Percentiles rank a stretch among this genome's conserved stretches.
Conservation (phyloP, 306 rosid species). For the Vicia sativa region DNA sequence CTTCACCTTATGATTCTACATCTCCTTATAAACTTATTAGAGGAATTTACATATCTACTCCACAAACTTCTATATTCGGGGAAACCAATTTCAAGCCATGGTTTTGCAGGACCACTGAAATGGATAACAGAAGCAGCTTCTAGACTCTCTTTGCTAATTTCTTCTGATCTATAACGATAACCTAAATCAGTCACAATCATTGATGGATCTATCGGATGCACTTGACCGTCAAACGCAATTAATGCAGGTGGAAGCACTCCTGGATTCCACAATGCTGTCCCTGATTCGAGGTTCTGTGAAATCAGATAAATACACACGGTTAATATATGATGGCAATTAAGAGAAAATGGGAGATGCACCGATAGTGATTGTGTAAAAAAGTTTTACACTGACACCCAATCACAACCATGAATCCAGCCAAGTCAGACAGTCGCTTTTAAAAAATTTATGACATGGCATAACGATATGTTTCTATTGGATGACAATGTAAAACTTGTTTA, state of each 20-base stretch:
- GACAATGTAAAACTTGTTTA: too few relatives aligned
- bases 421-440: too few relatives aligned
- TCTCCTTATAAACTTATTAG: constrained; percentile 72
- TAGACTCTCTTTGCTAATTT: constrained; percentile 46
- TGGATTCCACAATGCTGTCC: constrained; percentile 67
- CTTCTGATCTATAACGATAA: constrained; percentile 47
- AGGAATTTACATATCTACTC: constrained; percentile 69
- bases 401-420: too few relatives aligned
- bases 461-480: too few relatives aligned
- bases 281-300: constrained; percentile 66
- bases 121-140: constrained; percentile 71
- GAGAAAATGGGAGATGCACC: too few relatives aligned
- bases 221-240: constrained; percentile 80
- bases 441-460: too few relatives aligned
- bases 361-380: too few relatives aligned
- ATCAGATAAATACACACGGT: constrained; percentile 26
- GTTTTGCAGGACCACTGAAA: constrained; percentile 96
- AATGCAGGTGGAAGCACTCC: constrained; percentile 75
- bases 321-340: constrained; percentile 4
- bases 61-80: constrained; percentile 78
- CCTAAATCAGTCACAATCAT: constrained; percentile 73
- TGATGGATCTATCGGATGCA: constrained; percentile 68
- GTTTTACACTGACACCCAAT: too few relatives aligned
- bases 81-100: constrained; percentile 89
- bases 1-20: constrained; percentile 71